Conservation (phyloP, 1,284 basidiomycete genomes). For the Cystobasidiaceae sp. region DNA sequence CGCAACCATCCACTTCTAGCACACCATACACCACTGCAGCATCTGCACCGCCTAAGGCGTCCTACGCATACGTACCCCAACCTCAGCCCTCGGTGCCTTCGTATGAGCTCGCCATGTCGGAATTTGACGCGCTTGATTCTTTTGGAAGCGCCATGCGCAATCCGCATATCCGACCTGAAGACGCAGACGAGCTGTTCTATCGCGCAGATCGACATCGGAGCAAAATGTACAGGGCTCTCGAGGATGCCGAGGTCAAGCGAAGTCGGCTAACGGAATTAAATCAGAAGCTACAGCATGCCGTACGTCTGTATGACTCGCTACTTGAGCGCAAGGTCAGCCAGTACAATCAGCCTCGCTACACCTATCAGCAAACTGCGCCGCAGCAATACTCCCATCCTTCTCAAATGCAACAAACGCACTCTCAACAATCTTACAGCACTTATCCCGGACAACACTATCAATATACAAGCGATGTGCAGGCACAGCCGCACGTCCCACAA, state of each 20-base stretch:
- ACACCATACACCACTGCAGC: not conserved
- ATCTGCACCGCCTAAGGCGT: constrained; percentile 10
- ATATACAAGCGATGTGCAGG: no score
- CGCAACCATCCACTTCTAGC: constrained; percentile 41
- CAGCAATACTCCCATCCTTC: constrained; percentile 1
- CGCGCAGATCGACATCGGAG: constrained; percentile 24
- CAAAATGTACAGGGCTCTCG: constrained; percentile 26
- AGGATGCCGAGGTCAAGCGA: constrained; percentile 21
- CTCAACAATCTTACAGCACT: not conserved
- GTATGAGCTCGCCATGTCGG: constrained; percentile 20
- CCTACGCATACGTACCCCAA: constrained; percentile 17
- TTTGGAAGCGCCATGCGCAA: constrained; percentile 13
- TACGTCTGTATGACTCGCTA: constrained; percentile 38
- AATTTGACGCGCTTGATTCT: constrained; percentile 23
- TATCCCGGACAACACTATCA: not conserved
- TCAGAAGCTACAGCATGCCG: constrained; percentile 37
- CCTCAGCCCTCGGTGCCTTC: constrained; percentile 19
- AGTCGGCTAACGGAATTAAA: constrained; percentile 39
- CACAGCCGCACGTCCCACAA: no score
- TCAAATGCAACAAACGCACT: not conserved
- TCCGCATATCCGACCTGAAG: constrained; percentile 6
- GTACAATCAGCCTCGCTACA: constrained; percentile 15
- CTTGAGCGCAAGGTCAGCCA: constrained; percentile 29
- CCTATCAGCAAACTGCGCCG: not conserved
- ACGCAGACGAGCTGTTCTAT: constrained; percentile 26